Conservation (phyloP, 495 filamentous ascomycete species). For the Xylaria venustula region DNA sequence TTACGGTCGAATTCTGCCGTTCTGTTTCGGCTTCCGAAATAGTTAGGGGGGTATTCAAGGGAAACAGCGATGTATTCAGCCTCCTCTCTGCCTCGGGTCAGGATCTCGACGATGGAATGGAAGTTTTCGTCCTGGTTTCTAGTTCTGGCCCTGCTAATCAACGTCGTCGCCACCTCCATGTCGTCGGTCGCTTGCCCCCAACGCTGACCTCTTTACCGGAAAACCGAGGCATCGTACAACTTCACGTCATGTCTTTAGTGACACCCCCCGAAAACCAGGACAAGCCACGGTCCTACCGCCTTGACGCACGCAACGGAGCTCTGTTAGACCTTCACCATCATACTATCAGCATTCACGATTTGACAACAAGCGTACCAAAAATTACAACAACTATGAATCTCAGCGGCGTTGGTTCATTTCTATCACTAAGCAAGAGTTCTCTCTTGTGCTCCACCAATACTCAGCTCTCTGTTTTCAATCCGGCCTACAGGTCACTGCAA, state of each 20-base stretch:
- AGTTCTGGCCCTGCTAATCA: constrained; percentile 12
- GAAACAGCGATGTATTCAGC: constrained; percentile 35
- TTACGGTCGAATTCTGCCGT: constrained; percentile 42
- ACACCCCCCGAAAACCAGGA: not conserved
- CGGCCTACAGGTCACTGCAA: constrained; percentile 64
- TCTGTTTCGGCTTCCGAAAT: constrained; percentile 37
- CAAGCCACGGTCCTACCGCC: constrained; percentile 35
- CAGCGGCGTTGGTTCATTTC: constrained; percentile 45
- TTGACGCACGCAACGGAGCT: constrained; percentile 57
- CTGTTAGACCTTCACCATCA: constrained; percentile 50
- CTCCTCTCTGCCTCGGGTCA: constrained; percentile 34
- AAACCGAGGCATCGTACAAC: constrained; percentile 24
- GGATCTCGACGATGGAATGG: constrained; percentile 31
- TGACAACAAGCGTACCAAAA: constrained; percentile 49
- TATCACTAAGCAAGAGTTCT: constrained; percentile 52
- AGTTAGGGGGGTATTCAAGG: constrained; percentile 43
- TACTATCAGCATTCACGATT: constrained; percentile 48
- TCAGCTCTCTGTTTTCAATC: constrained; percentile 59
- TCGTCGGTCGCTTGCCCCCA: constrained; percentile 39
- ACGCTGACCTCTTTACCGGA: constrained; percentile 21
- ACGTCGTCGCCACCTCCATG: constrained; percentile 39
- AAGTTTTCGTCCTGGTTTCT: constrained; percentile 48
- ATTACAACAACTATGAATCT: constrained; percentile 37
- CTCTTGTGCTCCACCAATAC: constrained; percentile 42
- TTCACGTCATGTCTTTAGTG: constrained; percentile 26